Conservation (phyloP, 305 asterid species). For the Solanum aculeatissimum region DNA sequence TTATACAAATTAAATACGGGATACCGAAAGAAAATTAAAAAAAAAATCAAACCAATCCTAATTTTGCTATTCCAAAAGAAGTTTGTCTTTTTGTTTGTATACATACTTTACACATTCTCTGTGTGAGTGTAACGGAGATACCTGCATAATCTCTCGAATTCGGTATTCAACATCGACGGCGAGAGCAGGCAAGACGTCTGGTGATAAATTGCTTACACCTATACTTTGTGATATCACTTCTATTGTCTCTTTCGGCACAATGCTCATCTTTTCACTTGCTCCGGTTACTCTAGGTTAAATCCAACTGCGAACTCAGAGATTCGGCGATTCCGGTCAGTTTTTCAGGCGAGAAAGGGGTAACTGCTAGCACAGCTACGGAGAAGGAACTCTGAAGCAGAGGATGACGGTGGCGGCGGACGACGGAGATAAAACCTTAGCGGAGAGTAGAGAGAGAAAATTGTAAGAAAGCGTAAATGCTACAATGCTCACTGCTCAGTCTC, state of each 20-base stretch:
- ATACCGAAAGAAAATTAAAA: background rate
- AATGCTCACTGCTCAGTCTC: background rate
- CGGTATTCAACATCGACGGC: slow-evolving; percentile 96
- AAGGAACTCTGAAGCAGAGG: background rate
- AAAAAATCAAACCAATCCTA: background rate
- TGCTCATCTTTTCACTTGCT: slow-evolving; percentile 40
- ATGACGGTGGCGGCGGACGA: background rate
- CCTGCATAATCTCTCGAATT: slow-evolving; percentile 97
- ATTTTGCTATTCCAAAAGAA: background rate
- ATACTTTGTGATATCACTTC: slow-evolving; percentile 92
- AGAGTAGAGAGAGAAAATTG: background rate
- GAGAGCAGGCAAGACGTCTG: slow-evolving; percentile 71
- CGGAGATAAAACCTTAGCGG: background rate
- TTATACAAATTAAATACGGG: background rate
- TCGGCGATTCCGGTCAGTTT: background rate
- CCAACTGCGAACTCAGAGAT: background rate
- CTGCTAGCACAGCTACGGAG: background rate
- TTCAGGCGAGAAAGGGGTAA: background rate
- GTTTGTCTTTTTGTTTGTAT: background rate
- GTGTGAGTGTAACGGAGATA: background rate
- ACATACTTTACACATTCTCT: no score
- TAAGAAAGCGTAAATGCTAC: background rate
- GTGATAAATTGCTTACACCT: slow-evolving; percentile 68
- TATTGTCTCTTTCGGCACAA: slow-evolving; percentile 78
- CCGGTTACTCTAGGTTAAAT: background rate